These are phyloP conservation scores for Passiflora organensis DNA, from an alignment of 345 rosid genomes.

Conservation along the genomic window DNA sequence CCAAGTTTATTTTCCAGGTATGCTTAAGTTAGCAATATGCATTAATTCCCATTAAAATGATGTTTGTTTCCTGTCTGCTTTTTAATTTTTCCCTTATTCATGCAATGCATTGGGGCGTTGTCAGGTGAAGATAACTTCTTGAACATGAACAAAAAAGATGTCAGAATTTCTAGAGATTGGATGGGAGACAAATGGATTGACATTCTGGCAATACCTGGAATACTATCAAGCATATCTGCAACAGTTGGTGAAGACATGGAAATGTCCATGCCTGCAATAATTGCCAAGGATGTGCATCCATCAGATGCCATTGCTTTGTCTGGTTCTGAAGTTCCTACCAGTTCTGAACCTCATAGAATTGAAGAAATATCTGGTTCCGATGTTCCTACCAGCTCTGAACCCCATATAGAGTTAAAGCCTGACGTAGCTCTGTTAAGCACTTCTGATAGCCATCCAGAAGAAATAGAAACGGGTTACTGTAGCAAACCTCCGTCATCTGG, in stretches of 20 bases:
- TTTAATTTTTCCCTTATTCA: background rate
- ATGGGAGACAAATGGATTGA: constrained; percentile 69
- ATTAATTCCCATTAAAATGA: background rate
- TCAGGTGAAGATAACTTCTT: constrained; percentile 66
- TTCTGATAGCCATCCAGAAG: constrained; percentile 28
- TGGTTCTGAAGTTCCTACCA: constrained; percentile 16
- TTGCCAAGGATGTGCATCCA: constrained; percentile 32
- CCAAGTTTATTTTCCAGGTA: constrained; percentile 76
- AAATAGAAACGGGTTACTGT: constrained; percentile 25
- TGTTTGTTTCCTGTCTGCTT: constrained; percentile 5
- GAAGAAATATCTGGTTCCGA: constrained; percentile 6
- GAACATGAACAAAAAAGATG: constrained; percentile 48
- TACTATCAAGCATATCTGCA: constrained; percentile 49
- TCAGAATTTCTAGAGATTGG: constrained; percentile 83
- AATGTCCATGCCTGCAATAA: constrained; percentile 37
- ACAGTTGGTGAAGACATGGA: constrained; percentile 36
- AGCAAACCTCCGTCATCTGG: constrained; percentile 25
- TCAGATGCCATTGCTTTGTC: constrained; percentile 18
- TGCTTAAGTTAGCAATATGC: constrained; percentile 10
- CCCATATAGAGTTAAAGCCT: constrained; percentile 36
- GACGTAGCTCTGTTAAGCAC: constrained; percentile 21
- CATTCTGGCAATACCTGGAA: constrained; percentile 50
- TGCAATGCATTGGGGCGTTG: constrained; percentile 17
- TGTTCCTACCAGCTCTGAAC: constrained; percentile 22
- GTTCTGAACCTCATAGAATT: constrained; percentile 17